These are phyloP conservation scores for Globisporangium viniferum DNA, from an alignment of 352 stramenopile genomes.

Conservation along the genomic window DNA sequence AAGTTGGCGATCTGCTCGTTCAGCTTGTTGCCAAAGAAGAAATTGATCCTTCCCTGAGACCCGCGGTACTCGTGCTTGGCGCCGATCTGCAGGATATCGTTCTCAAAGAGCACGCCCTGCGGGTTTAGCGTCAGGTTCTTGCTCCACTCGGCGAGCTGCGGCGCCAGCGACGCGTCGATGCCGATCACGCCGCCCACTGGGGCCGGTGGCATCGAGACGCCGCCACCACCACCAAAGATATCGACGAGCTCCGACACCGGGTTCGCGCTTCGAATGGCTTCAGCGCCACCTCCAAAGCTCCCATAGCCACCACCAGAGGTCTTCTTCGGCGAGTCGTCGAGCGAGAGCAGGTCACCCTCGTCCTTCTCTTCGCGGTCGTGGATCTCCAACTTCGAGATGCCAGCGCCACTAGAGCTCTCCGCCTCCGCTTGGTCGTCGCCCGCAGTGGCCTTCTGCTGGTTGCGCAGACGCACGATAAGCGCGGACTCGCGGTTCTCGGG, in stretches of 20 bases:
- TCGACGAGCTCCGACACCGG: conserved; percentile 54
- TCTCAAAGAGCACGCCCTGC: conserved; percentile 91
- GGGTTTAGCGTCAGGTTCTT: conserved; percentile 88
- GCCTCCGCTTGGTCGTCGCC: conserved; percentile 17
- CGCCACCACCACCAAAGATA: conserved; percentile 40
- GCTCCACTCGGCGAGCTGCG: conserved; percentile 64
- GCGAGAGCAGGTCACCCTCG: conserved; percentile 50
- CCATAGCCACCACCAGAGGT: conserved; percentile 4
- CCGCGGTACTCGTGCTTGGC: conserved; percentile 95
- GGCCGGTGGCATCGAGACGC: conserved; percentile 1
- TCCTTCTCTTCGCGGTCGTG: conserved; percentile 12
- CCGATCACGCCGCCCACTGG: conserved; percentile 20
- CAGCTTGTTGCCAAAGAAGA: conserved; percentile 96
- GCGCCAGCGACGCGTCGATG: conserved; percentile 40
- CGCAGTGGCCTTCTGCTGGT: conserved; percentile 54
- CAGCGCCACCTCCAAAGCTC: conserved; percentile 15
- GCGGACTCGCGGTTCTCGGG: conserved; percentile 86
- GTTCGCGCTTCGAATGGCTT: conserved; percentile 46
- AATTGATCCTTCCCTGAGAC: conserved; percentile 90
- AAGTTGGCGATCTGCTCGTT: conserved; percentile 80
- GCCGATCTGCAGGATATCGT: conserved; percentile 92
- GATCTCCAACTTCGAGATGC: background rate
- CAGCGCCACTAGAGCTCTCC: background rate
- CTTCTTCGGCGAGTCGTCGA: conserved; percentile 38
- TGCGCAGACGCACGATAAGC: conserved; percentile 64